Evolutionary conservation across 2,329 filamentous ascomycete species (phyloP), one percentile per base, ranked within the genome.

Genomic region (Blumeria graminis): DNA sequence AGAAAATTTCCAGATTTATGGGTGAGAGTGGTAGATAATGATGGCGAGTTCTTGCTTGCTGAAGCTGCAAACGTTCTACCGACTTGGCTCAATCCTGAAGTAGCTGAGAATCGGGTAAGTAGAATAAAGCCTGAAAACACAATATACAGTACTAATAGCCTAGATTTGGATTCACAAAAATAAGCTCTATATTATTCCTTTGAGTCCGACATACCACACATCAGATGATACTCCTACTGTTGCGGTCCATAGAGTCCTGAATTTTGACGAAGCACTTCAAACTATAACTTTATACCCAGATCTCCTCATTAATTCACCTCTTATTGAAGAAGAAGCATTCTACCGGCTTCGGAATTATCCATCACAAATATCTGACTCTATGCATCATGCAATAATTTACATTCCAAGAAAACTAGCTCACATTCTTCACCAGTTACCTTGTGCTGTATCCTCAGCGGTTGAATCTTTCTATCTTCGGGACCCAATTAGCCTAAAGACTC

Each of bases 401-500:
- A 74, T 98, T 35, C 92, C 92, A 0, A 79, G 92, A 58, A 88
- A 82, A 61, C 70, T 94, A 33, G 90, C 88, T 6, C 82, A 82
- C 61, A 73, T 96, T 39, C 71, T 98, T 1, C 84, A 90, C 62
- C 71, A 77, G 46, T 78, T 81, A 22, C 86, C 89, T 0, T 76
- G 81, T 14, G 81, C 84, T 58, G 80, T 96, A 57, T 82, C 88
- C 1, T 80, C 88, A 0, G 88, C 87, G 1, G 78, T 90, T 2
- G 93, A 98, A 68, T 81, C 84, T 0, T 96, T 98, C 68, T 96
- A 96, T 67, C 75, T 94, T 13, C 81, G 92, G 59, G 89, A 96
- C 64, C 82, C 87, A 0, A 74, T 87, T 57, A 75, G 82, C 0
- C 69, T 95, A 46, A 82, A 82, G 56, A 77, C 81, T 0, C 71